Evolutionary conservation across 495 filamentous ascomycete species (phyloP), one percentile per base, ranked within the genome.

Genomic region (Aspergillus diversus): DNA sequence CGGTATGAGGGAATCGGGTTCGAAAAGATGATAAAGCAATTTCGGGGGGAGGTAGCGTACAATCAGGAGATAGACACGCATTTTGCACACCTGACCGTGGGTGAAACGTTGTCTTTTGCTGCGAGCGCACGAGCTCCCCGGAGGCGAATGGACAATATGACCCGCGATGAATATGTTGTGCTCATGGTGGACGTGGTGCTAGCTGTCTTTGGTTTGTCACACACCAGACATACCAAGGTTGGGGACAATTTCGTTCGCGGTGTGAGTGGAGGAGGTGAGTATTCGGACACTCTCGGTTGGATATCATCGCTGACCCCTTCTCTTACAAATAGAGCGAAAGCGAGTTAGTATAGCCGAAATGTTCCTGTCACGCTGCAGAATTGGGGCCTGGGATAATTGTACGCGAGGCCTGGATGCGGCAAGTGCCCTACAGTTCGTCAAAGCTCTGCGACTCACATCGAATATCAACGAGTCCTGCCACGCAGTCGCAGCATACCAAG

Each of bases 381-480:
- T 96, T 33, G 82, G 85, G 52, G 90, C 86, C 5, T 95, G 91
- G 90, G 92, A 96, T 70, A 95, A 96, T 77, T 87, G 85, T 55
- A 93, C 92, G 4, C 85, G 92, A 55, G 92, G 92, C 33, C 79
- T 96, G n/a, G 92, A 96, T 71, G 88, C 90, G 4, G 89, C 87
- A 13, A 93, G 91, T 0, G 92, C 92, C 0, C 81, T 96, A 32
- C 87, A 92, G 35, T 78, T 80, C 53, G 71, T 84, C 65, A 89
- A 87, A 68, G 7, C 56, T 5, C 37, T 93, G 49, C 84, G 90
- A 5, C 82, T 92, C 39, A 80, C 91, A 60, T 90, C 90, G 13
- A 86, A 91, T 66, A 79, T 92, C 53, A 86, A 89, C 72, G 80
- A 87, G 66, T 90, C 85, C 4, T 89, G 86, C 50, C 91, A 90